Conservation (phyloP, 2,329 filamentous ascomycete species). For the Pseudogymnoascus pannorum region DNA sequence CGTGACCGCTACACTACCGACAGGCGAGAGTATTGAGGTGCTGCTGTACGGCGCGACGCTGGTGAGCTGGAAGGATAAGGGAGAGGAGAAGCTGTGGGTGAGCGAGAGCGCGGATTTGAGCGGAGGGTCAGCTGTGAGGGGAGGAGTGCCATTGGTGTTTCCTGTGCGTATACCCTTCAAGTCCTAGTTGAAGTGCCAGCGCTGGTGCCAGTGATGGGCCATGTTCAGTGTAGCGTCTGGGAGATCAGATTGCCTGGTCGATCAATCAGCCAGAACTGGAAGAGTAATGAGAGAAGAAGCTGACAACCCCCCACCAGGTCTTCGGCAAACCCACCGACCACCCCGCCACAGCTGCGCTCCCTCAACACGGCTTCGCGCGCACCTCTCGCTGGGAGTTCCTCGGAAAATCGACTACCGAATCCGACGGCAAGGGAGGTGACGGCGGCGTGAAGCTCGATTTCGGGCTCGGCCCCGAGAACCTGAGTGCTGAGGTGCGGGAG, state of each 20-base stretch:
- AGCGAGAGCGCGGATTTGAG: constrained; percentile 75
- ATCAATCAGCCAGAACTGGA: background rate
- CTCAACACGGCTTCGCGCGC: constrained; percentile 93
- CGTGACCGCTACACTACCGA: constrained; percentile 73
- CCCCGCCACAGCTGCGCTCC: constrained; percentile 68
- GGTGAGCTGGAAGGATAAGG: constrained; percentile 81
- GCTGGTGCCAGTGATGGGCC: background rate
- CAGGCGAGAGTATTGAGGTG: constrained; percentile 79
- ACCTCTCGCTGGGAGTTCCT: constrained; percentile 89
- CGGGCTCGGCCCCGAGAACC: constrained; percentile 67
- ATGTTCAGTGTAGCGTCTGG: background rate
- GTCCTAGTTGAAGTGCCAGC: background rate
- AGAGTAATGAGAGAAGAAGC: background rate
- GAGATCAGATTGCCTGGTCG: background rate
- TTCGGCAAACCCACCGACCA: constrained; percentile 78
- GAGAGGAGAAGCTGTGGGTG: constrained; percentile 78
- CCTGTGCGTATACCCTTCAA: constrained; percentile 52
- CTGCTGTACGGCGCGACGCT: constrained; percentile 90
- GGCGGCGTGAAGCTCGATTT: constrained; percentile 90
- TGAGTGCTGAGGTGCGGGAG: constrained; percentile 59
- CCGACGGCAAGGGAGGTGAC: constrained; percentile 43
- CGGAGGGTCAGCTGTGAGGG: constrained; percentile 81
- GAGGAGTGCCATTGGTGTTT: constrained; percentile 88
- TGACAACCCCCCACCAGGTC: constrained; percentile 43
- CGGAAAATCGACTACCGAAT: constrained; percentile 73